phyloP scores from a whole-genome alignment of 78 protist species.

The Carpediemonas membranifera region DNA sequence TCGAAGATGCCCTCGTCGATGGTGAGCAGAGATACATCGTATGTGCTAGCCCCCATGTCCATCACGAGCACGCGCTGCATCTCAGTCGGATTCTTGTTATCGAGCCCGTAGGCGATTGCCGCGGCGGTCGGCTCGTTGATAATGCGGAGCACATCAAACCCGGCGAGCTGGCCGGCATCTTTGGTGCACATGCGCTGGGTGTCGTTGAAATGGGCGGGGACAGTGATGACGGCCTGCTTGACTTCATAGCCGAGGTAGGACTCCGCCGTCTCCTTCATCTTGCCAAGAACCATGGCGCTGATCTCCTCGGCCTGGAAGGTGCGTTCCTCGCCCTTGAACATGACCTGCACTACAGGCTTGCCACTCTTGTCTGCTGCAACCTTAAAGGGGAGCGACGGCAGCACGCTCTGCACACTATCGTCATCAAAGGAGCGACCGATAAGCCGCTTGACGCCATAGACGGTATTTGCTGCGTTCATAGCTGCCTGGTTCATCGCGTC shows the following conservation, averaged over 20 bases:
- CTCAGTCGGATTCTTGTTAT: slow-evolving; percentile 45
- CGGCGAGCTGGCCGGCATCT: slow-evolving; percentile 85
- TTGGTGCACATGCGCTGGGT: slow-evolving; percentile 82
- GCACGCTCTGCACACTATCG: too few relatives aligned
- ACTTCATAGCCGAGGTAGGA: slow-evolving; percentile 68
- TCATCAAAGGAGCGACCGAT: too few relatives aligned
- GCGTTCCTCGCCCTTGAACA: slow-evolving; percentile 16
- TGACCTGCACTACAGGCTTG: slow-evolving; percentile 18
- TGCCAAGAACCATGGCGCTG: slow-evolving; percentile 36
- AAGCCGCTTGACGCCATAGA: slow-evolving; percentile 16
- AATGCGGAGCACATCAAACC: slow-evolving; percentile 33
- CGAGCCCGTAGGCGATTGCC: slow-evolving; percentile 91
- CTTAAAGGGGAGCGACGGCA: too few relatives aligned
- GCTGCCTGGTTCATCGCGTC: slow-evolving; percentile 7
- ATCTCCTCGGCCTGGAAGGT: slow-evolving; percentile 28
- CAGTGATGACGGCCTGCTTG: slow-evolving; percentile 88
- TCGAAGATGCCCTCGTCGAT: slow-evolving; percentile 86
- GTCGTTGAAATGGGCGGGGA: slow-evolving; percentile 85
- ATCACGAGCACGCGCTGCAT: slow-evolving; percentile 65
- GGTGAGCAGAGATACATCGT: slow-evolving; percentile 68
- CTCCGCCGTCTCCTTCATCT: slow-evolving; percentile 76
- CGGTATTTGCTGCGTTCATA: slow-evolving; percentile 14
- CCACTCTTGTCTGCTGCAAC: background rate
- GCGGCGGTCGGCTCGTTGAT: slow-evolving; percentile 42
- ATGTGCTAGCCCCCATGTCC: slow-evolving; percentile 72